Evolutionary conservation across 2,329 filamentous ascomycete genomes (phyloP).

Genomic region (Paecilomyces sp.): DNA sequence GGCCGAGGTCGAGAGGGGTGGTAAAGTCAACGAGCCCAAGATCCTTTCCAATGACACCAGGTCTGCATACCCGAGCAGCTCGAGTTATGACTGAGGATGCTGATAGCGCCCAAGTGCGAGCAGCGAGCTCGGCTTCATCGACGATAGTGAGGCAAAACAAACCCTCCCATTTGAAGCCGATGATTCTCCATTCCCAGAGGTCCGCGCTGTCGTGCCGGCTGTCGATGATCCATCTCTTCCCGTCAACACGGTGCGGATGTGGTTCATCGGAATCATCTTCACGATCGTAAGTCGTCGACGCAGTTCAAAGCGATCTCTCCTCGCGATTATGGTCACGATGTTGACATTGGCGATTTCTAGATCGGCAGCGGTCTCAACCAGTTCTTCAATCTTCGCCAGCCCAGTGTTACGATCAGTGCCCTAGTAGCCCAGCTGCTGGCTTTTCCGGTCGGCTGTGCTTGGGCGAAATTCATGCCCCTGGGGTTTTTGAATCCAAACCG

Average conservation of each 20-base stretch:
- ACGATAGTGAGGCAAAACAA: slow-evolving; percentile 23
- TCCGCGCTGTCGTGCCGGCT: slow-evolving; percentile 28
- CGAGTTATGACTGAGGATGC: not conserved
- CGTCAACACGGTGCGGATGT: slow-evolving; percentile 29
- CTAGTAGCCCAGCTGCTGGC: slow-evolving; percentile 38
- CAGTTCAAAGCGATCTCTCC: not conserved
- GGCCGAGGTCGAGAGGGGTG: not conserved
- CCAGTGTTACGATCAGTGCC: slow-evolving; percentile 31
- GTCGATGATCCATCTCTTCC: slow-evolving; percentile 24
- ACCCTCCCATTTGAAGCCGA: slow-evolving; percentile 28
- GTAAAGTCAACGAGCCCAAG: not conserved
- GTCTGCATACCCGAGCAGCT: not conserved
- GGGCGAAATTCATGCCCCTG: slow-evolving; percentile 31
- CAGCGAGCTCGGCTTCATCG: slow-evolving; percentile 16
- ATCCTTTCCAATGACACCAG: not conserved
- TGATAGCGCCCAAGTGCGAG: not conserved
- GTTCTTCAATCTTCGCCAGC: slow-evolving; percentile 32
- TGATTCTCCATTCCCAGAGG: slow-evolving; percentile 32
- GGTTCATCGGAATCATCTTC: slow-evolving; percentile 30
- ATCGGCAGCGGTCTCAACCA: slow-evolving; percentile 31
- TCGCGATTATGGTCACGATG: not conserved
- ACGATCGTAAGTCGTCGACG: slow-evolving; percentile 21
- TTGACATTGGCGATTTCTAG: slow-evolving; percentile 8
- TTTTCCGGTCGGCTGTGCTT: slow-evolving; percentile 36
- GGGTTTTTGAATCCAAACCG: slow-evolving; percentile 37